phyloP scores from a whole-genome alignment of 306 rosid genomes.

The Casuarina cunninghamiana region DNA sequence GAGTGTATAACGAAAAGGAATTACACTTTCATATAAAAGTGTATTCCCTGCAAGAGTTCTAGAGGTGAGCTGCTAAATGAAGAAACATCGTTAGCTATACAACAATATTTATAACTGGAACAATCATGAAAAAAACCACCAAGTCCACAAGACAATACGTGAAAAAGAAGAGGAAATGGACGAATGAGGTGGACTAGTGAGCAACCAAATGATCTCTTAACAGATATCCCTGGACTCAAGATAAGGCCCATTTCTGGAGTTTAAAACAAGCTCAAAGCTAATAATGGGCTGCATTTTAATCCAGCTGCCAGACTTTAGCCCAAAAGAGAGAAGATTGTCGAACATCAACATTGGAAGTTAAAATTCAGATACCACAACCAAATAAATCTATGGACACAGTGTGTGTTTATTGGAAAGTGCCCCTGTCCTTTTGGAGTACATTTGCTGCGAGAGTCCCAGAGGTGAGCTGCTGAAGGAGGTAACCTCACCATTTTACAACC shows the following conservation, averaged over 20 bases:
- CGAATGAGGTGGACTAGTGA: no score
- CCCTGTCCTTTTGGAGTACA: not conserved
- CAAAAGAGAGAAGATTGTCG: not conserved
- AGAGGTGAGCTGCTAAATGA: no score
- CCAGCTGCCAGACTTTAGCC: not conserved
- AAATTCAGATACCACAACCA: not conserved
- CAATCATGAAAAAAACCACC: not conserved
- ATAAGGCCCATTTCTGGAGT: not conserved
- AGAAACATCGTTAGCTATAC: no score
- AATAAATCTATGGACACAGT: not conserved
- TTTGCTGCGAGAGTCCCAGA: not conserved
- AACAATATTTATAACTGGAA: not conserved
- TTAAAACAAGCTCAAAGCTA: not conserved
- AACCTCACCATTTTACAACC: no score
- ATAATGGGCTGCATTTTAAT: not conserved
- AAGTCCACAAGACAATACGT: not conserved
- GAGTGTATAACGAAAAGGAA: no score
- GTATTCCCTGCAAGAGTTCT: no score
- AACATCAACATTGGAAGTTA: not conserved
- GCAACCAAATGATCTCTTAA: not conserved
- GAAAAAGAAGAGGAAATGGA: not conserved
- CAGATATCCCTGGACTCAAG: not conserved
- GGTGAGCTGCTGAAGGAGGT: not conserved
- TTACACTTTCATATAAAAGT: no score
- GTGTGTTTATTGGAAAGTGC: not conserved